Conservation (phyloP, 2,329 filamentous ascomycete genomes). For the Incumbomyces delicatus region DNA sequence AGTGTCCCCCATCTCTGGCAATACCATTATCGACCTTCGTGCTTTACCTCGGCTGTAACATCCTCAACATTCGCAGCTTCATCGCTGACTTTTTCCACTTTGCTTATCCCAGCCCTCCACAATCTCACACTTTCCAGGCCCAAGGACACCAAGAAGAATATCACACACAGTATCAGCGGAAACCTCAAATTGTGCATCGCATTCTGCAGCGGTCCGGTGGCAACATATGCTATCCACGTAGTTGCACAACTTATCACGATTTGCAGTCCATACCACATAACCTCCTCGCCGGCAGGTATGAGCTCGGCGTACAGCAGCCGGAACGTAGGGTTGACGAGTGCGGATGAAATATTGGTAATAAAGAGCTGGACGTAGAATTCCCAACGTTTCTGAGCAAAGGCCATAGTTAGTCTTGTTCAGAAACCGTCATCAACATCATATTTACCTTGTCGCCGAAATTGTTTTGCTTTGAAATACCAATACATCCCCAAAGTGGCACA, state of each 20-base stretch:
- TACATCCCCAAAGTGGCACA: constrained; percentile 3
- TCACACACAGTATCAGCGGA: constrained; percentile 1
- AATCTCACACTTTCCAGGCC: too few species aligned
- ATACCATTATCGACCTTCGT: too few species aligned
- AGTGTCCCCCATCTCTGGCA: too few species aligned
- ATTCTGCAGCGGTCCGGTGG: constrained; percentile 3
- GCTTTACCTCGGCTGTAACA: too few species aligned
- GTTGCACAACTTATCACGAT: neutral
- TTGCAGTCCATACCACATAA: constrained; percentile 5
- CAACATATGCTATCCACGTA: constrained; percentile 5
- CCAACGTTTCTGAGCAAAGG: constrained; percentile 1
- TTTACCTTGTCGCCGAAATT: constrained; percentile 6
- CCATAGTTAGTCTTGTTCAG: too few species aligned
- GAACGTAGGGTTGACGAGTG: constrained; percentile 2
- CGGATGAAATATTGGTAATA: neutral
- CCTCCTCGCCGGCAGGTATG: neutral
- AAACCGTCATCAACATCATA: too few species aligned
- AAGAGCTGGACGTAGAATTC: constrained; percentile 7
- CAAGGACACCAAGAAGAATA: constrained; percentile 4
- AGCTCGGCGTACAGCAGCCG: constrained; percentile 3
- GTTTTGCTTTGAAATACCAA: constrained; percentile 1
- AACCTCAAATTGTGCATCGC: constrained; percentile 3
- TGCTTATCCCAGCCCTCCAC: too few species aligned
- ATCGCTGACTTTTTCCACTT: too few species aligned
- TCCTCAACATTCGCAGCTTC: too few species aligned